Evolutionary conservation across 2,329 filamentous ascomycete genomes (phyloP).

Genomic region (Pestalotiopsis sp.): DNA sequence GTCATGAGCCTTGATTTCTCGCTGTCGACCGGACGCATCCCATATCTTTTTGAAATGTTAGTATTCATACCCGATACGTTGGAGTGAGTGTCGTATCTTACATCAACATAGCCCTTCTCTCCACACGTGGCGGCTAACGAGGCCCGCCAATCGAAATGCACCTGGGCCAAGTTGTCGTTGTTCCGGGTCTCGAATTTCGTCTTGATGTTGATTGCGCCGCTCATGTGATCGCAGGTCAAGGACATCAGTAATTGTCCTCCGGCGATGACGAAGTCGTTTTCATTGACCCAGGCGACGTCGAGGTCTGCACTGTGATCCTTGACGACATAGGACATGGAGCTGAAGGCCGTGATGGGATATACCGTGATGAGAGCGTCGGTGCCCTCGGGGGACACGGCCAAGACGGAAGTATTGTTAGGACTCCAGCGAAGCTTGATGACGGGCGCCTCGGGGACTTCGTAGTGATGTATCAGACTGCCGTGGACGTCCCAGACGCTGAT

Average conservation of each 20-base stretch:
- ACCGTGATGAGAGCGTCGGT: conserved; percentile 59
- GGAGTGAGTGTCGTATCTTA: conserved; percentile 39
- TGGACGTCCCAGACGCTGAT: conserved; percentile 61
- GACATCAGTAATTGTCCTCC: conserved; percentile 58
- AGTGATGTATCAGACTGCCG: conserved; percentile 53
- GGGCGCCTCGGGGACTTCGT: conserved; percentile 62
- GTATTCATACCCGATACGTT: not conserved
- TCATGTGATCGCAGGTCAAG: conserved; percentile 47
- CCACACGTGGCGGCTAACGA: conserved; percentile 61
- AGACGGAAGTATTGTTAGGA: conserved; percentile 54
- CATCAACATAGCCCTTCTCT: conserved; percentile 62
- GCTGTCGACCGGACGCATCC: conserved; percentile 56
- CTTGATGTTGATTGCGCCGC: conserved; percentile 43
- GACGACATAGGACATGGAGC: conserved; percentile 51
- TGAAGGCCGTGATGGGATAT: conserved; percentile 47
- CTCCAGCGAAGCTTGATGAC: conserved; percentile 67
- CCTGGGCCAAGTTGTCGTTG: conserved; percentile 56
- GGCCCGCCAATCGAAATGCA: conserved; percentile 59
- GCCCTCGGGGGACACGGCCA: conserved; percentile 60
- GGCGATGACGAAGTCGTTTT: conserved; percentile 61
- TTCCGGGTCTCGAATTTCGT: conserved; percentile 56
- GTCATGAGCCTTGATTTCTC: conserved; percentile 61
- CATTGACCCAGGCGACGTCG: conserved; percentile 63
- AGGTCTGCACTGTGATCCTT: conserved; percentile 52
- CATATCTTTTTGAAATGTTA: conserved; percentile 49